Base-by-base conservation (phyloP, 257 asterid genomes). In the Nicotiana noctiflora region DNA sequence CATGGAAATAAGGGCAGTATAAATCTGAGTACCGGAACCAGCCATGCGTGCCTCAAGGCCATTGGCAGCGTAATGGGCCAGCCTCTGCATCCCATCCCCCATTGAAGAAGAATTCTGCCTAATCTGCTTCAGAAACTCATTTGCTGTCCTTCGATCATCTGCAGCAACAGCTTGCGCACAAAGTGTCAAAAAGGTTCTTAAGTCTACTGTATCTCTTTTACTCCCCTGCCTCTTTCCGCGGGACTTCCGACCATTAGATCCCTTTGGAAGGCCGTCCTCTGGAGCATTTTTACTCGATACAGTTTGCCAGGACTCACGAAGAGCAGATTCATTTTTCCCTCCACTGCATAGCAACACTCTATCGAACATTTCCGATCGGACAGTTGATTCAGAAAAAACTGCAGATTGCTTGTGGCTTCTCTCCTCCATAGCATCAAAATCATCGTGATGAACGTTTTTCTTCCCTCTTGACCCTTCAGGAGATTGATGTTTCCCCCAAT, bases 91-190 rank as follows among this genome's bases (percentile, higher is more conserved):
- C 40, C 86, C 90, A 77, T 88, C 86, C 34, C 90, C 90, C 0
- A 60, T 77, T 8, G 86, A 85, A 59, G 84, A 67, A n/a, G 97
- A 84, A 32, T 92, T 88, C 52, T 90, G 84, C 29, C 97, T 85
- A 4, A 93, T 87, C 86, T 90, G 94, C 87, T 87, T 90, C 63
- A 93, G 85, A 83, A 88, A 90, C 64, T 90, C 94, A 56, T 82
- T 86, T 4, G 94, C 97, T 1, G 88, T 85, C 80, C 93, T 86
- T 52, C 87, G 90, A 66, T 93, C 94, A 84, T 92, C 91, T 3
- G 92, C 89, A 53, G 94, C 97, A 81, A 93, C 93, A 3, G 98
- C 94, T 85, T 93, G 93, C 53, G 98, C 98, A 77, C 93, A 92
- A 6, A 90, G 93, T 57, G 90, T 89, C 86, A 93, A 82, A 6